Conservation (phyloP, 1,284 basidiomycete genomes). For the Mycena sp. region DNA sequence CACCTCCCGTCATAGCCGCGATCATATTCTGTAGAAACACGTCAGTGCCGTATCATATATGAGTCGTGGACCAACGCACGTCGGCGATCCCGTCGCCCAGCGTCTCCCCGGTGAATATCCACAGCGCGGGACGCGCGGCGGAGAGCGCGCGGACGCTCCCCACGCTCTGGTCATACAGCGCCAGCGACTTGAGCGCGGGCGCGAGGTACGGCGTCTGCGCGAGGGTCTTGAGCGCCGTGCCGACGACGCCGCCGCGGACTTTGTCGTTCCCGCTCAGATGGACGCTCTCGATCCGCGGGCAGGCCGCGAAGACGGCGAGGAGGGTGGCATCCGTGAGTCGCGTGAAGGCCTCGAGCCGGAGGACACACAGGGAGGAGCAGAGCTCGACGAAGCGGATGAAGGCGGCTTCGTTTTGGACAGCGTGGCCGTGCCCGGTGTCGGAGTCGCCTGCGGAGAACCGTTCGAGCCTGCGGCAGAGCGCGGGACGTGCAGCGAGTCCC, state of each 20-base stretch:
- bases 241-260: background rate
- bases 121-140: constrained; percentile 8
- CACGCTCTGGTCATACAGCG: constrained; percentile 4
- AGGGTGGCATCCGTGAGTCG: constrained; percentile 13
- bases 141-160: constrained; percentile 12
- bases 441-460: constrained; percentile 15
- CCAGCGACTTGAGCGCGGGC: constrained; percentile 10
- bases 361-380: constrained; percentile 16
- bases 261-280: constrained; percentile 14
- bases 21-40: background rate
- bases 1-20: background rate
- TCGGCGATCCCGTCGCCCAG: constrained; percentile 8
- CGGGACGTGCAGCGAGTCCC: constrained; percentile 2
- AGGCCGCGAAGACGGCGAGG: constrained; percentile 15
- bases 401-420: constrained; percentile 7
- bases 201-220: constrained; percentile 4
- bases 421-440: constrained; percentile 2
- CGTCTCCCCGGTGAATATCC: constrained; percentile 20
- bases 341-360: constrained; percentile 13
- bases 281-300: constrained; percentile 12
- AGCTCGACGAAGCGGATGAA: constrained; percentile 12
- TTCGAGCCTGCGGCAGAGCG: constrained; percentile 5
- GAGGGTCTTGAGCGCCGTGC: constrained; percentile 6
- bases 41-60: no score
- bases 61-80: background rate